Conservation (phyloP, 208 protist genomes). For the Leishmania mexicana region DNA sequence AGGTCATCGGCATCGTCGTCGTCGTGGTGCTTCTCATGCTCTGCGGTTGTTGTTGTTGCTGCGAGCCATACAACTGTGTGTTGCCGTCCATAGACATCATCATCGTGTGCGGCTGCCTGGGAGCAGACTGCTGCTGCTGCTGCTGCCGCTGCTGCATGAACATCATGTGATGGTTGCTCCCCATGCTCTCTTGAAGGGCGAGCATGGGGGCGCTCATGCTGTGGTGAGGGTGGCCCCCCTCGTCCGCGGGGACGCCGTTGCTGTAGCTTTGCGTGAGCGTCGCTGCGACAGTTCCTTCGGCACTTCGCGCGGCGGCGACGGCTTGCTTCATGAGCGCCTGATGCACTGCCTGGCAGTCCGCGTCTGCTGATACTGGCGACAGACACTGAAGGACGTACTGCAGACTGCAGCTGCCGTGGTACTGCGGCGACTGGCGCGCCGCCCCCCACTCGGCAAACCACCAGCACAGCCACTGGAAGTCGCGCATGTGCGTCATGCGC, state of each 20-base stretch:
- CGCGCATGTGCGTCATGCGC: conserved; percentile 79
- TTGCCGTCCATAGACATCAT: not conserved
- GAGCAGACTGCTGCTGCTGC: not conserved
- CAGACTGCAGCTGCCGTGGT: conserved; percentile 52
- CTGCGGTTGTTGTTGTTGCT: not conserved
- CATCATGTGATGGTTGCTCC: not conserved
- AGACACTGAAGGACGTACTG: conserved; percentile 75
- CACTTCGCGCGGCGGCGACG: not conserved
- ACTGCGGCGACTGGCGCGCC: conserved; percentile 34
- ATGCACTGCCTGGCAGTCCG: conserved; percentile 60
- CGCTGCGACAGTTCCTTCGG: not conserved
- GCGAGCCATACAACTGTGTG: not conserved
- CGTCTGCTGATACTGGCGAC: conserved; percentile 49
- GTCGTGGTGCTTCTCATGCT: not conserved
- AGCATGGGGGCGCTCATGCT: not conserved
- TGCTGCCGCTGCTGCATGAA: not conserved
- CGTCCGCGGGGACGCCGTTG: not conserved
- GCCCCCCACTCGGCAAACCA: conserved; percentile 62
- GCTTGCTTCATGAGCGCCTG: conserved; percentile 36
- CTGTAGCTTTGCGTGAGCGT: not conserved
- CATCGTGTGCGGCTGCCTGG: not conserved
- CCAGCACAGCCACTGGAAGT: conserved; percentile 80
- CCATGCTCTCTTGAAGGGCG: not conserved
- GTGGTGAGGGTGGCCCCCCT: not conserved
- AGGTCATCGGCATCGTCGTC: not conserved